A percentile compares a stretch with the other conserved stretches of the same genome.
Conservation (phyloP, 371 early-diverging fungal species). For the Mortierella sp. region DNA sequence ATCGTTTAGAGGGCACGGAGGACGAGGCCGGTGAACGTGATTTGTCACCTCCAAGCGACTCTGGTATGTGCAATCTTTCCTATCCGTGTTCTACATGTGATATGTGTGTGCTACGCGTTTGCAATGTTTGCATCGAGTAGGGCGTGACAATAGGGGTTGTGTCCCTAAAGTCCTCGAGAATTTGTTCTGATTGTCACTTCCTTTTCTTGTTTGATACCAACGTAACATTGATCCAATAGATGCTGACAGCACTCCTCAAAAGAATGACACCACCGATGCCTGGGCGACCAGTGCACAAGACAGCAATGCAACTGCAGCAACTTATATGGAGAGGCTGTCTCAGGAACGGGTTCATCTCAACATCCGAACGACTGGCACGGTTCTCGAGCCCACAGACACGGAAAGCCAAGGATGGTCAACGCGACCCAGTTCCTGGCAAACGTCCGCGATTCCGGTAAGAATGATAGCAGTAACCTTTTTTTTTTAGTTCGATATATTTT, state of each 20-base stretch:
- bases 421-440: conserved; percentile 44
- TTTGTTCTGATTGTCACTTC: too few species aligned
- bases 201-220: background rate
- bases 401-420: conserved; percentile 43
- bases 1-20: background rate
- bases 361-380: conserved; percentile 13
- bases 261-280: background rate
- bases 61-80: background rate
- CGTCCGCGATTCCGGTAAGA: conserved; percentile 42
- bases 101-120: too few species aligned
- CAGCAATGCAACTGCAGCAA: background rate
- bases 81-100: too few species aligned
- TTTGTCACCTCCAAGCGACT: too few species aligned
- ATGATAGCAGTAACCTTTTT: too few species aligned
- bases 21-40: conserved; percentile 1
- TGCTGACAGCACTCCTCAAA: conserved; percentile 11
- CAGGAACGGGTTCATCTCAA: conserved; percentile 1
- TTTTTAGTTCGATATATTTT: background rate
- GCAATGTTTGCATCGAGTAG: too few species aligned
- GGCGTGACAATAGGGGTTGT: too few species aligned
- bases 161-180: too few species aligned
- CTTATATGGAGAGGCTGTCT: background rate
- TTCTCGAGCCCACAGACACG: conserved; percentile 30
- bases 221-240: background rate
- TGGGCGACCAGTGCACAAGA: background rate